Base-by-base conservation (phyloP, 2,329 filamentous ascomycete genomes). In the Penicillium capsulatum region DNA sequence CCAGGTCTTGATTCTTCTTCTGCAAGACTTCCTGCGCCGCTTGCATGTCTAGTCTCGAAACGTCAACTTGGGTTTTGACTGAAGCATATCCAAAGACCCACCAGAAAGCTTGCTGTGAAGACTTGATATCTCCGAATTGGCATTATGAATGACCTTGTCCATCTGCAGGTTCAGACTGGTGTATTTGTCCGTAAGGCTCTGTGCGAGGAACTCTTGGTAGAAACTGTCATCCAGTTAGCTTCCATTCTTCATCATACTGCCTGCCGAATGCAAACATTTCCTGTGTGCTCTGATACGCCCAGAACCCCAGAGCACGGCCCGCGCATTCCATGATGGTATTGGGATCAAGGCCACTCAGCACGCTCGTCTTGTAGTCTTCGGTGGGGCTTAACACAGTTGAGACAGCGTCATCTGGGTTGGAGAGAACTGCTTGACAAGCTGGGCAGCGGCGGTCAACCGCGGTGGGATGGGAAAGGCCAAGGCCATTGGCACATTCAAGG, bases 291-390 rank as follows among this genome's bases (percentile, higher is more conserved):
- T 95, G 89, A 55, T 94, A 95, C 19, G 80, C 82, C 83, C 88
- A 94, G 59, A 95, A 95, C 20, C 77, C 79, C 48, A 95, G 65
- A 1, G 83, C 88, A 50, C 86, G 76, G 4, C 83, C 81, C 15
- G 87, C 84, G 63, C 88, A 94, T 54, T 95, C 90, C 76, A 94
- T 88, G 48, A 96, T 85, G 19, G 83, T 74, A 22, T 76, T 82
- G 1, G 91, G 91, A 44, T 80, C 86, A 1, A 96, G 68, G 0
- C 91, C 91, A 56, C 86, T 88, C 8, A 96, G 71, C 0, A 94
- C 78, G 44, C 83, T 90, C 0, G 86, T 88, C 64, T 94, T 94
- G 71, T 92, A 94, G 50, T 94, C 88, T 55, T 96, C 90, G 0
- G 80, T 82, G 0, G 88, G 88, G 44, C 83, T 85, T 28, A 96